These are phyloP conservation scores for Fraxinus anomala DNA, from an alignment of 257 asterid genomes.

Conservation along the genomic window DNA sequence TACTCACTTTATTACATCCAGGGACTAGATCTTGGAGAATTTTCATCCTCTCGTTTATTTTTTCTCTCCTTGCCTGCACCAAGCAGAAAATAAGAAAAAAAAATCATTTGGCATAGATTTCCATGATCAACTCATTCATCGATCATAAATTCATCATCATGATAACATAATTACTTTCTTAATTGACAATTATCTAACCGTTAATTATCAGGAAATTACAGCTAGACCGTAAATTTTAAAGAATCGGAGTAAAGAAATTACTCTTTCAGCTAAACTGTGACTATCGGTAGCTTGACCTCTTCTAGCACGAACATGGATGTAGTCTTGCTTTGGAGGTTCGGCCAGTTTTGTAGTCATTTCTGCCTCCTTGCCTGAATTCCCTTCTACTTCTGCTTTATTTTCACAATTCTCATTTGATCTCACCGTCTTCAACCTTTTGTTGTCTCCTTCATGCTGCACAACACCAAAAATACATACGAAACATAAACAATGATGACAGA, in stretches of 20 bases:
- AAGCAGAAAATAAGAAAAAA: slow-evolving; percentile 19
- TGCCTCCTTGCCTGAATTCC: slow-evolving; percentile 43
- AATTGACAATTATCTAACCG: not conserved
- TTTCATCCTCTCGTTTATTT: slow-evolving; percentile 68
- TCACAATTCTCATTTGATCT: slow-evolving; percentile 37
- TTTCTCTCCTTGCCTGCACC: slow-evolving; percentile 71
- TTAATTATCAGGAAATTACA: not conserved
- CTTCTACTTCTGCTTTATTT: slow-evolving; percentile 39
- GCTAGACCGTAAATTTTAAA: slow-evolving; percentile 6
- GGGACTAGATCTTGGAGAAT: slow-evolving; percentile 70
- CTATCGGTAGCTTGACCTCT: slow-evolving; percentile 79
- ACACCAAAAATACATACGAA: not conserved
- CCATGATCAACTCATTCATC: slow-evolving; percentile 17
- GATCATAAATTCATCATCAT: not conserved
- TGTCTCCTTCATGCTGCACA: slow-evolving; percentile 46
- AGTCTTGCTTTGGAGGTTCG: slow-evolving; percentile 63
- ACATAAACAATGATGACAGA: not conserved
- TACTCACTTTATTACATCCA: slow-evolving; percentile 64
- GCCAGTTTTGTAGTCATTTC: slow-evolving; percentile 44
- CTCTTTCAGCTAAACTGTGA: slow-evolving; percentile 75
- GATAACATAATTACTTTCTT: not conserved
- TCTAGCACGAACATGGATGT: slow-evolving; percentile 71
- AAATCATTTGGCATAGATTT: slow-evolving; percentile 18
- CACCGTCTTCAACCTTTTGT: slow-evolving; percentile 42
- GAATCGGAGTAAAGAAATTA: slow-evolving; percentile 29